A percentile compares a stretch with the other conserved stretches of the same genome.
Conservation (phyloP, 2,329 filamentous ascomycete species). For the Dactylellina haptotyla region DNA sequence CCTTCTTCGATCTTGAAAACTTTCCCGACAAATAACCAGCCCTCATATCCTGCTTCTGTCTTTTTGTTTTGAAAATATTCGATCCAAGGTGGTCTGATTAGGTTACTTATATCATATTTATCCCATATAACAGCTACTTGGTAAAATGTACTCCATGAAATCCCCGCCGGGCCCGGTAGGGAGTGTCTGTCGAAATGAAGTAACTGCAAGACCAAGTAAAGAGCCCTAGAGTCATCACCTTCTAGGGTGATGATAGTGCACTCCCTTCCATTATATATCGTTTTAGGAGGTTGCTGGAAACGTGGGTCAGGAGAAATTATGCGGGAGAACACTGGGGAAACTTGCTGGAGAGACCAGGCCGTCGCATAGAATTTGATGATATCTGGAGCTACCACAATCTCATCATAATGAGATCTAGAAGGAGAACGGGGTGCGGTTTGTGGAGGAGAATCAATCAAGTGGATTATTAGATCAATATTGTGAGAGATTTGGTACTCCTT, state of each 20-base stretch:
- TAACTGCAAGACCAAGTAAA: constrained; percentile 21
- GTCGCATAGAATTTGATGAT: constrained; percentile 31
- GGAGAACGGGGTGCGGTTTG: not conserved
- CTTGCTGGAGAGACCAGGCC: constrained; percentile 39
- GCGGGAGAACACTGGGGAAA: constrained; percentile 30
- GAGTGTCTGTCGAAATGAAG: constrained; percentile 24
- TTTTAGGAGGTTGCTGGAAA: constrained; percentile 27
- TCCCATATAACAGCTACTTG: constrained; percentile 43
- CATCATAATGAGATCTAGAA: not conserved
- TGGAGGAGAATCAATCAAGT: constrained; percentile 8
- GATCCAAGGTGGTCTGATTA: constrained; percentile 40
- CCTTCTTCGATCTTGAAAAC: constrained; percentile 20
- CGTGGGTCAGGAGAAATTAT: constrained; percentile 31
- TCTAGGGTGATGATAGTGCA: constrained; percentile 27
- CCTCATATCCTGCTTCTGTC: constrained; percentile 21
- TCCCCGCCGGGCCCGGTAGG: constrained; percentile 1
- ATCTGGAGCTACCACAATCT: not conserved
- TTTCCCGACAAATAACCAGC: constrained; percentile 42
- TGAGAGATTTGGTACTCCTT: constrained; percentile 29
- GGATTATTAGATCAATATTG: constrained; percentile 35
- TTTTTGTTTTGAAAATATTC: constrained; percentile 20
- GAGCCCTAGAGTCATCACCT: constrained; percentile 30
- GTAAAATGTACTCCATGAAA: constrained; percentile 34
- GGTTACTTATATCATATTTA: constrained; percentile 44
- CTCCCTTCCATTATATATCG: constrained; percentile 6